phyloP scores from a whole-genome alignment of 139 green algal genomes.

The Chlamydomonas sp. region DNA sequence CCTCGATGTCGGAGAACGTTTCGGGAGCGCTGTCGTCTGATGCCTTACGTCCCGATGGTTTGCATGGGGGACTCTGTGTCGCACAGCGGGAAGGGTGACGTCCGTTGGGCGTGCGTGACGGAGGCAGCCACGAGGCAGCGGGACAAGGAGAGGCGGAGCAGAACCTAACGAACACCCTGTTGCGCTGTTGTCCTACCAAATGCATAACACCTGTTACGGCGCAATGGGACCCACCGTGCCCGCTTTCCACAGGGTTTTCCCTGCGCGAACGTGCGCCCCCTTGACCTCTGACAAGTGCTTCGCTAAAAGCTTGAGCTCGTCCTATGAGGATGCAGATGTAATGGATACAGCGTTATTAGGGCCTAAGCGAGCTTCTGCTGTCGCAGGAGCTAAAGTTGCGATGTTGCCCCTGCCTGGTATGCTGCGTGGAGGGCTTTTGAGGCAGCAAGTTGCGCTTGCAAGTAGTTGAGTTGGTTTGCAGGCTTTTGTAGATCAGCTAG shows the following conservation, averaged over 20 bases:
- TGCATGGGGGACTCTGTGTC: no score
- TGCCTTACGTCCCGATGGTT: neutral
- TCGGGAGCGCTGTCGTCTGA: neutral
- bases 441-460: conserved; percentile 12
- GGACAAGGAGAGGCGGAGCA: no score
- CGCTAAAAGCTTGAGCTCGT: neutral
- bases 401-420: neutral
- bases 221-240: neutral
- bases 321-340: neutral
- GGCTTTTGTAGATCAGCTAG: neutral
- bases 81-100: no score
- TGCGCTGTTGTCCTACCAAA: no score
- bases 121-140: no score
- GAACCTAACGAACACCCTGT: no score
- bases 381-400: neutral
- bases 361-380: neutral
- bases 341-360: no score
- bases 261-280: neutral
- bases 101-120: no score
- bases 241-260: conserved; percentile 9
- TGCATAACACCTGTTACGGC: no score
- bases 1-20: conserved; percentile 38
- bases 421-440: conserved; percentile 14
- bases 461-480: neutral
- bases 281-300: neutral